Conservation (phyloP, 2,329 filamentous ascomycete species). For the Arthrobotrys sphaeroides region DNA sequence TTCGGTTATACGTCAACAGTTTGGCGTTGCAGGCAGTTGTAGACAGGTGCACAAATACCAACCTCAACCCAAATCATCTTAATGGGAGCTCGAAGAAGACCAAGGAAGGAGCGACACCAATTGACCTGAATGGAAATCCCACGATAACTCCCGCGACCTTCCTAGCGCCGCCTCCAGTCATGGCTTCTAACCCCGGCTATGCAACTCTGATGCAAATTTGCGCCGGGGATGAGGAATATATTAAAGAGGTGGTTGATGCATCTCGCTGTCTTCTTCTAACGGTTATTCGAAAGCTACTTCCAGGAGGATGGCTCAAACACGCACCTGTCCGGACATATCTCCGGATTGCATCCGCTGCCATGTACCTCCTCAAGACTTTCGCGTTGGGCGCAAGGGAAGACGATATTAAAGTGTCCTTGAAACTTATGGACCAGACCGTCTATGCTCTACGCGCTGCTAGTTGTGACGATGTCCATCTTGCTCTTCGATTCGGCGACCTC, state of each 20-base stretch:
- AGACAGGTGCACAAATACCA: constrained; percentile 78
- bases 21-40: constrained; percentile 93
- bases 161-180: constrained; percentile 70
- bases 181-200: constrained; percentile 68
- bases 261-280: constrained; percentile 79
- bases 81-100: constrained; percentile 59
- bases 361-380: constrained; percentile 86
- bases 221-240: constrained; percentile 75
- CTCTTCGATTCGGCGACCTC: constrained; percentile 83
- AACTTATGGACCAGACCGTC: constrained; percentile 78
- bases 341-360: constrained; percentile 83
- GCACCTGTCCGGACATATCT: constrained; percentile 86
- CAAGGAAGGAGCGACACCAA: constrained; percentile 58
- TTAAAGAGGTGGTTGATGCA: constrained; percentile 79
- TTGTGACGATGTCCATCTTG: constrained; percentile 84
- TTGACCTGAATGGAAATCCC: constrained; percentile 59
- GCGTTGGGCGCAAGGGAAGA: constrained; percentile 80
- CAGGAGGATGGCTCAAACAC: constrained; percentile 79
- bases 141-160: constrained; percentile 68
- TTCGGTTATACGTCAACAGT: constrained; percentile 92
- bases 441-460: constrained; percentile 79
- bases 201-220: constrained; percentile 61
- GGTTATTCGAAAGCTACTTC: constrained; percentile 79
- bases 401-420: constrained; percentile 78
- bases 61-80: constrained; percentile 68